Base-by-base conservation (phyloP, 345 rosid genomes). In the Kernera saxatilis region DNA sequence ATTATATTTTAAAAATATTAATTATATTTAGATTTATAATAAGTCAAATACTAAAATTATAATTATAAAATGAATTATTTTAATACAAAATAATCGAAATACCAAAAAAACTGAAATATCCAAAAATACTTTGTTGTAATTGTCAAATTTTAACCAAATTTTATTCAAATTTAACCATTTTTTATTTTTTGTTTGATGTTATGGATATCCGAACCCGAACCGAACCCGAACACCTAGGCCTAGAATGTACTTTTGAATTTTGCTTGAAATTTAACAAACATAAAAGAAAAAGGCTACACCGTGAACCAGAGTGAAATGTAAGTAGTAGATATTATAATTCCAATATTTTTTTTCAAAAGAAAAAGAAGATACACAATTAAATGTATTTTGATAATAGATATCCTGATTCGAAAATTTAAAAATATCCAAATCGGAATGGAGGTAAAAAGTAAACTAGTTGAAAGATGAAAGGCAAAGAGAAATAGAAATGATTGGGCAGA, bases 361-460 rank as follows among this genome's bases (percentile, higher is more conserved):
- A 17, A 19, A 44, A 23, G 5, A 27, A 61, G 32, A 63, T 32
- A n/a, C 69, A 61, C 55, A 32, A 23, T 4, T 13, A 12, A 59
- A 32, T 72, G 49, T 33, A 53, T 51, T 61, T 11, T 18, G 32
- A 71, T 60, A 10, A 39, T 5, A 50, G 43, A 39, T 60, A 50
- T 40, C 51, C 45, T 21, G 69, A 71, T 71, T 61, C 54, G 62
- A 71, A 61, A 61, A 6, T 40, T 39, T 19, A 3, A n/a, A 71
- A 51, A 62, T 22, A 61, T 50, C 61, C 61, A 50, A 62, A 62
- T 32, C 45, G 46, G 63, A 62, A 41, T 4, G 11, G n/a, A 9
- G 46, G 15, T 49, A 22, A 19, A 36, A 37, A 61, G 39, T 39
- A 54, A 55, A 64, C 70, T 72, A 72, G 45, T 40, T 15, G 29